A percentile compares a stretch with the other conserved stretches of the same genome.
These are phyloP conservation scores for Trichoderma citrinoviride DNA, from an alignment of 2,329 filamentous ascomycete genomes.

Conservation along the genomic window DNA sequence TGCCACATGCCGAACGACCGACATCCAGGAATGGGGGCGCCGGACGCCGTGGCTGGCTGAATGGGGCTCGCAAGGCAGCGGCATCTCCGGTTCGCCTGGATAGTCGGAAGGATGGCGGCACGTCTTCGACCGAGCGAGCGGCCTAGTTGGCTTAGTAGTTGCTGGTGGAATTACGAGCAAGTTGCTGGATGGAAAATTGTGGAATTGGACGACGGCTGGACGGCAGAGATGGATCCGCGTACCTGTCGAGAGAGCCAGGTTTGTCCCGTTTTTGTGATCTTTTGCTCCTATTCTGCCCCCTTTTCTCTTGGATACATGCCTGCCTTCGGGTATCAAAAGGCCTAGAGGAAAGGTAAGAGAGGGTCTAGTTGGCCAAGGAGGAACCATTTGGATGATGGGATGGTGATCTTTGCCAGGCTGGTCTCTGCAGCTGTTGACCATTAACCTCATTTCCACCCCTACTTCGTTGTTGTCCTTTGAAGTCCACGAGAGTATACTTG, in stretches of 20 bases:
- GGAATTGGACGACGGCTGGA: background rate
- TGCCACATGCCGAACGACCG: slow-evolving; percentile 11
- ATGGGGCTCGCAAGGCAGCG: slow-evolving; percentile 1
- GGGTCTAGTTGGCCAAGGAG: background rate
- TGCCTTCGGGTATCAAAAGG: background rate
- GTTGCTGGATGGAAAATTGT: no score
- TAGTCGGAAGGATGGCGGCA: background rate
- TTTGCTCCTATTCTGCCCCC: background rate
- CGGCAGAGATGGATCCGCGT: background rate
- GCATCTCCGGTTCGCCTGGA: slow-evolving; percentile 12
- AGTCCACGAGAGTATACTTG: no score
- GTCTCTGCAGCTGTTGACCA: background rate
- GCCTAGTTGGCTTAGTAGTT: no score
- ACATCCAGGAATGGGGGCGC: slow-evolving; percentile 11
- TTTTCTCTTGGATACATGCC: background rate
- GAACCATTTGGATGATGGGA: background rate
- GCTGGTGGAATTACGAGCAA: background rate
- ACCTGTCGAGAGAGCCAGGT: background rate
- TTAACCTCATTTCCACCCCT: background rate
- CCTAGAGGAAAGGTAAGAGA: background rate
- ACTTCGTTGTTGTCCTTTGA: background rate
- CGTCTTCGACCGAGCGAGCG: no score
- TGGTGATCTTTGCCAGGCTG: background rate
- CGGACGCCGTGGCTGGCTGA: slow-evolving; percentile 14
- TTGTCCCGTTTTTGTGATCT: background rate